Conservation (phyloP, 2,329 filamentous ascomycete genomes). For the Daldinia sp. region DNA sequence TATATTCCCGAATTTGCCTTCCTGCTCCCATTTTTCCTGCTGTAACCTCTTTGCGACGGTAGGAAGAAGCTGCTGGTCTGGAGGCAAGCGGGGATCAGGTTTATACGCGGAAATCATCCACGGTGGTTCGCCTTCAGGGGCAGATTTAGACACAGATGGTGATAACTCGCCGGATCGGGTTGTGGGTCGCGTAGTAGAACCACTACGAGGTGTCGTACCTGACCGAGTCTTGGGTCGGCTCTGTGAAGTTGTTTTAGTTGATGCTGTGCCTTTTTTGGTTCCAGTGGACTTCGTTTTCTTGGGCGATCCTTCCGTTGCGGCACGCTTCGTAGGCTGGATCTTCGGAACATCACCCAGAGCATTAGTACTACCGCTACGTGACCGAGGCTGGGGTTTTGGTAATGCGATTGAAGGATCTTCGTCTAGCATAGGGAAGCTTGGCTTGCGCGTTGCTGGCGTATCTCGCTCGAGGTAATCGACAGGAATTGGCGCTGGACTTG, state of each 20-base stretch:
- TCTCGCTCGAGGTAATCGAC: slow-evolving; percentile 79
- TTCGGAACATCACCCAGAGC: slow-evolving; percentile 61
- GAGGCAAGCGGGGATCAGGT: slow-evolving; percentile 91
- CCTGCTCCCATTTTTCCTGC: slow-evolving; percentile 94
- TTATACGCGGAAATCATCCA: slow-evolving; percentile 97
- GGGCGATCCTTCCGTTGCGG: slow-evolving; percentile 64
- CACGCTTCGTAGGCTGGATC: slow-evolving; percentile 55
- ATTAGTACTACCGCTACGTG: slow-evolving; percentile 77
- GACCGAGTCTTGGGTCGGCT: slow-evolving; percentile 74
- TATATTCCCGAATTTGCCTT: slow-evolving; percentile 85
- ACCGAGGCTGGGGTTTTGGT: slow-evolving; percentile 67
- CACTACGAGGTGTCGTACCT: slow-evolving; percentile 62
- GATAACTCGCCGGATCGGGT: slow-evolving; percentile 71
- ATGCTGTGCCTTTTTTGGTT: slow-evolving; percentile 60
- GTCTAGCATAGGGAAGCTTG: slow-evolving; percentile 63
- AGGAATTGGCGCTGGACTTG: slow-evolving; percentile 81
- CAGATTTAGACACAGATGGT: slow-evolving; percentile 58
- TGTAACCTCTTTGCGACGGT: slow-evolving; percentile 92
- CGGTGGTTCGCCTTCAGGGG: slow-evolving; percentile 92
- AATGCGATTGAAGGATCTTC: slow-evolving; percentile 71
- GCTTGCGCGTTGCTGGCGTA: slow-evolving; percentile 72
- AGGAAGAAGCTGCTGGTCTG: slow-evolving; percentile 93
- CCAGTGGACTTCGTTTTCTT: slow-evolving; percentile 60
- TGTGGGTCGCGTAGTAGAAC: slow-evolving; percentile 67
- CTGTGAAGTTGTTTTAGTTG: slow-evolving; percentile 57